Evolutionary conservation across 805 yeast genomes (phyloP).

Genomic region (Spathaspora gorwiae): DNA sequence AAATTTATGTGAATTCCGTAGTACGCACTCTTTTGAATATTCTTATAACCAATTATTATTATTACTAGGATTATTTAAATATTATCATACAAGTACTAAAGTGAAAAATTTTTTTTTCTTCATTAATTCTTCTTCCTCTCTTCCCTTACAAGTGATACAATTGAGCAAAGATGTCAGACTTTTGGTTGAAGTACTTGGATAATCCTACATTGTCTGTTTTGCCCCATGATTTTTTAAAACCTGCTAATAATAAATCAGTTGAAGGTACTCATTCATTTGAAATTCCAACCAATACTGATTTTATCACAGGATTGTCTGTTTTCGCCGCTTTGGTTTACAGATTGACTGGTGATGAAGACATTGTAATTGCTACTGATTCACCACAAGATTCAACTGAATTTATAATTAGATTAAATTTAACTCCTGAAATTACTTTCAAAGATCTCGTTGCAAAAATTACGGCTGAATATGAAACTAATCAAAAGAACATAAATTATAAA

Average conservation of each 20-base stretch:
- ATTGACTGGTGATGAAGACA: constrained; percentile 91
- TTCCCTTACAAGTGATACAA: neutral
- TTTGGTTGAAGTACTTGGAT: constrained; percentile 64
- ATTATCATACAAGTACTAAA: too few relatives aligned
- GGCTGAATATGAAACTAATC: constrained; percentile 32
- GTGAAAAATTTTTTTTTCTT: neutral
- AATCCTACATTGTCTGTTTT: constrained; percentile 82
- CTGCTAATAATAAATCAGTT: constrained; percentile 60
- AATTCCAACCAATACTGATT: constrained; percentile 18
- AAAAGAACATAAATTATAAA: constrained; percentile 36
- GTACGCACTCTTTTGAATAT: too few relatives aligned
- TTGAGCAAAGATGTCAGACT: constrained; percentile 13
- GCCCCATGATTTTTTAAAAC: constrained; percentile 84
- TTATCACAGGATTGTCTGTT: constrained; percentile 55
- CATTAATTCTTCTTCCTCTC: neutral
- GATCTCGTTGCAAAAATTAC: constrained; percentile 47
- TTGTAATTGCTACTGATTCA: constrained; percentile 70
- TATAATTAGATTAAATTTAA: constrained; percentile 59
- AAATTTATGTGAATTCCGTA: too few relatives aligned
- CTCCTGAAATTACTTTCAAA: constrained; percentile 49
- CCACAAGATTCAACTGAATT: constrained; percentile 35
- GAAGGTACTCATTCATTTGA: constrained; percentile 47
- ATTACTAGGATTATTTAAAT: too few relatives aligned
- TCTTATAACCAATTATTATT: too few relatives aligned
- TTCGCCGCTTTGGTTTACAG: constrained; percentile 71